Evolutionary conservation across 192 early-diverging fungal genomes (phyloP).

Genomic region (Rhizophlyctis rosea): DNA sequence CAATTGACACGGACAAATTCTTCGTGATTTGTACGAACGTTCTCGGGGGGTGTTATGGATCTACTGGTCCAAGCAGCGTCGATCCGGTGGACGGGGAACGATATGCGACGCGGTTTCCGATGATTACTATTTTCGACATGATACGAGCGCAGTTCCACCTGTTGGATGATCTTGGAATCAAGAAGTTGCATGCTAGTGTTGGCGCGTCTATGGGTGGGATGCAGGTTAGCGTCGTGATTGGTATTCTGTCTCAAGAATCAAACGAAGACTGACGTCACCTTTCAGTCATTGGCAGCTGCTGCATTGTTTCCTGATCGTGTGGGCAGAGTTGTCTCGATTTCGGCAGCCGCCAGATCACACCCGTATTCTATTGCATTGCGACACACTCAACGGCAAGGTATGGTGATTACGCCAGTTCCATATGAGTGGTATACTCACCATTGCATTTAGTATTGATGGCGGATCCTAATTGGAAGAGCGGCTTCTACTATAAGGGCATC

Average conservation of each 20-base stretch:
- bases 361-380: slow-evolving; percentile 94
- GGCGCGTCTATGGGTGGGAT: slow-evolving; percentile 93
- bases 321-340: slow-evolving; percentile 75
- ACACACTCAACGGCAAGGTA: slow-evolving; percentile 87
- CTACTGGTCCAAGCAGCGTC: slow-evolving; percentile 83
- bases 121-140: slow-evolving; percentile 94
- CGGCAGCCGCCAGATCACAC: slow-evolving; percentile 89
- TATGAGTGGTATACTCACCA: too few species aligned
- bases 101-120: slow-evolving; percentile 88
- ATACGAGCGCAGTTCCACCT: slow-evolving; percentile 90
- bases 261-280: too few species aligned
- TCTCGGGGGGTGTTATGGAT: slow-evolving; percentile 94
- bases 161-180: slow-evolving; percentile 74
- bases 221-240: too few species aligned
- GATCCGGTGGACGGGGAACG: slow-evolving; percentile 69
- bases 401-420: too few species aligned
- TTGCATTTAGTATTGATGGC: slow-evolving; percentile 71
- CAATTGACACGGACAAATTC: slow-evolving; percentile 92
- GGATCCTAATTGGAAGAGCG: slow-evolving; percentile 94
- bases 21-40: slow-evolving; percentile 96
- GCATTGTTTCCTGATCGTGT: slow-evolving; percentile 82
- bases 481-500: slow-evolving; percentile 85
- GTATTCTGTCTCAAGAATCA: too few species aligned
- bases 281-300: slow-evolving; percentile 79
- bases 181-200: slow-evolving; percentile 81